Percentiles rank a stretch among this genome's conserved stretches.
These are phyloP conservation scores for Saccharomycopsis sp. DNA, from an alignment of 805 yeast species.

Conservation along the genomic window DNA sequence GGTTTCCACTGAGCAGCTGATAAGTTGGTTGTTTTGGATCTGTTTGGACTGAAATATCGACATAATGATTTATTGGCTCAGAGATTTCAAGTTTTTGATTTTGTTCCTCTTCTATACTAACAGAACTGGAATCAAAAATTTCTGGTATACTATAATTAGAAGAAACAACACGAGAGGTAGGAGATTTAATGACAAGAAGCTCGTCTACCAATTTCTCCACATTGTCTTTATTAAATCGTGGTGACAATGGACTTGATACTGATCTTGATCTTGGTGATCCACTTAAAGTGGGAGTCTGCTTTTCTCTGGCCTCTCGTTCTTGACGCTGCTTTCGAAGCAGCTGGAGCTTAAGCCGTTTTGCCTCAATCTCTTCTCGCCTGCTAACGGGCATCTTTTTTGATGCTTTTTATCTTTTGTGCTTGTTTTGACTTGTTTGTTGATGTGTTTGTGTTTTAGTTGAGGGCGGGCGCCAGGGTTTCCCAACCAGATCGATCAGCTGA, in stretches of 20 bases:
- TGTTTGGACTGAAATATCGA: constrained; percentile 9
- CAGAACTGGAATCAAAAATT: no score
- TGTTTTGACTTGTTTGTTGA: no score
- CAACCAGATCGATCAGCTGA: not conserved
- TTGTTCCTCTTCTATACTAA: no score
- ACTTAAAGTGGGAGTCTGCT: no score
- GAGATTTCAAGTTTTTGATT: no score
- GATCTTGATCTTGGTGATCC: no score
- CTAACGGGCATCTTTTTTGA: constrained; percentile 2
- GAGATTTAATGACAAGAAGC: not conserved
- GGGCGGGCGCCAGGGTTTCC: no score
- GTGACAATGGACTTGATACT: not conserved
- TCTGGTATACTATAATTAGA: no score
- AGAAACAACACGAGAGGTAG: not conserved
- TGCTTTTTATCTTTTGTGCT: not conserved
- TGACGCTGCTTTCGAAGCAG: constrained; percentile 14
- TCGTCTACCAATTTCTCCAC: constrained; percentile 13
- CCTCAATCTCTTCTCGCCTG: constrained; percentile 18
- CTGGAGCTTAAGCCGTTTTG: constrained; percentile 15
- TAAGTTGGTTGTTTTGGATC: no score
- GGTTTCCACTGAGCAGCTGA: no score
- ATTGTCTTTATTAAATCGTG: not conserved
- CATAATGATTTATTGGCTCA: no score
- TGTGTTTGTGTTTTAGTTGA: no score
- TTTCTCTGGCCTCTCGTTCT: constrained; percentile 1